Evolutionary conservation across 2,329 filamentous ascomycete species (phyloP).

Genomic region (Dryadomyces sulphureus): DNA sequence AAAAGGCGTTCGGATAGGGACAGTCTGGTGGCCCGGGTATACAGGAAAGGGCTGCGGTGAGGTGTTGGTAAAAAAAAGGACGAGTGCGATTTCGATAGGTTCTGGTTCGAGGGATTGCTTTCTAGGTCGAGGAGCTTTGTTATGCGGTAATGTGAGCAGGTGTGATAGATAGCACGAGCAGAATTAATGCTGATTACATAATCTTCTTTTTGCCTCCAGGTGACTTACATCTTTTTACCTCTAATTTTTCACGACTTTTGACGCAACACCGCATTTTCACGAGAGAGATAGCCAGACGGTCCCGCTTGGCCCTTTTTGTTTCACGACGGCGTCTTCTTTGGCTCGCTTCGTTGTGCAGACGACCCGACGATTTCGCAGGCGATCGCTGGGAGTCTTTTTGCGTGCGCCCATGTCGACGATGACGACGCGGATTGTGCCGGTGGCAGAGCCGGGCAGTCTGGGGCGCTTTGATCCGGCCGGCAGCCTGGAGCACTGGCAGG

Average conservation of each 20-base stretch:
- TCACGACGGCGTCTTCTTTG: background rate
- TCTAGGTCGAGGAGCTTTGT: too few species aligned
- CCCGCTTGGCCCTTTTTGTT: background rate
- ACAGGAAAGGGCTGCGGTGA: background rate
- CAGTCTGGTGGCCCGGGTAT: background rate
- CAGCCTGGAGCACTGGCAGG: slow-evolving; percentile 25
- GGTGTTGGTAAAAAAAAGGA: too few species aligned
- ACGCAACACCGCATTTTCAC: background rate
- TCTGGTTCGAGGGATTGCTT: too few species aligned
- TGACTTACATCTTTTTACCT: background rate
- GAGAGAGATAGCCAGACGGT: background rate
- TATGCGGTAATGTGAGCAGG: background rate
- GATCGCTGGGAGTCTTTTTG: background rate
- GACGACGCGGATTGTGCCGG: slow-evolving; percentile 13
- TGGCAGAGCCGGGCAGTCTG: slow-evolving; percentile 7
- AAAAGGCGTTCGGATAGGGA: background rate
- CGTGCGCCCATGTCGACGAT: slow-evolving; percentile 6
- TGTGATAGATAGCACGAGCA: background rate
- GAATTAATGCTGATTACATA: too few species aligned
- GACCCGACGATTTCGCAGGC: slow-evolving; percentile 1
- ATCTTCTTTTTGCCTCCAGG: background rate
- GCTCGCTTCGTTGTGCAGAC: slow-evolving; percentile 4
- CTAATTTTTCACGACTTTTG: background rate
- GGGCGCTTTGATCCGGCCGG: slow-evolving; percentile 9
- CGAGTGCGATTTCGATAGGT: background rate